Percentiles rank a stretch among this genome's conserved stretches.
Evolutionary conservation across 1,284 basidiomycete genomes (phyloP).

Genomic region (Tetrapyrgos nigripes): DNA sequence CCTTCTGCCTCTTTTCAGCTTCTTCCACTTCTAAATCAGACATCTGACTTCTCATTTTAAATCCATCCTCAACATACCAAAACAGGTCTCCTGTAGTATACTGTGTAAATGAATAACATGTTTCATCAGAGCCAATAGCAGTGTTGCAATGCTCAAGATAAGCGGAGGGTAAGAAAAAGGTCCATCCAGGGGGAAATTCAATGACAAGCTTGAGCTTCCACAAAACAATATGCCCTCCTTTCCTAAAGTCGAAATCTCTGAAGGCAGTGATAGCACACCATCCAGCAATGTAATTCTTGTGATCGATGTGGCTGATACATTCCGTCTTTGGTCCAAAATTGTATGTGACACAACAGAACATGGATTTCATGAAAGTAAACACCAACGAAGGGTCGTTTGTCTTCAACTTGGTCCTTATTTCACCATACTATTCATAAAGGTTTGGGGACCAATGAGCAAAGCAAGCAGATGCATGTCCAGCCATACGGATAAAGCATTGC

Average conservation of each 20-base stretch:
- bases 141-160: too few species aligned
- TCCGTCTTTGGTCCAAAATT: background rate
- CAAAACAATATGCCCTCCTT: too few species aligned
- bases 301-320: background rate
- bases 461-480: too few species aligned
- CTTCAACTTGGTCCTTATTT: background rate
- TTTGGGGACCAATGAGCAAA: background rate
- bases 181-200: too few species aligned
- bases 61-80: background rate
- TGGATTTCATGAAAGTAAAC: background rate
- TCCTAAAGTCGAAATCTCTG: background rate
- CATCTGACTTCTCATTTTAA: too few species aligned
- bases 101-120: background rate
- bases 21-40: too few species aligned
- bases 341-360: background rate
- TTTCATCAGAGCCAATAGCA: background rate
- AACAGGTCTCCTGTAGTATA: background rate
- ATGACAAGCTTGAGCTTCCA: too few species aligned
- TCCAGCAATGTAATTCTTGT: background rate
- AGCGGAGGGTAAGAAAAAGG: too few species aligned
- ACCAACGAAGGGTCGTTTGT: too few species aligned
- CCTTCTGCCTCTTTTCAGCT: too few species aligned
- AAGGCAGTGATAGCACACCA: constrained; percentile 4
- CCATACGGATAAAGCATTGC: background rate
- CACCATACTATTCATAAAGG: background rate